Evolutionary conservation across 1,139 yeast genomes (phyloP).

Genomic region (Yamadazyma songkhlaensis): DNA sequence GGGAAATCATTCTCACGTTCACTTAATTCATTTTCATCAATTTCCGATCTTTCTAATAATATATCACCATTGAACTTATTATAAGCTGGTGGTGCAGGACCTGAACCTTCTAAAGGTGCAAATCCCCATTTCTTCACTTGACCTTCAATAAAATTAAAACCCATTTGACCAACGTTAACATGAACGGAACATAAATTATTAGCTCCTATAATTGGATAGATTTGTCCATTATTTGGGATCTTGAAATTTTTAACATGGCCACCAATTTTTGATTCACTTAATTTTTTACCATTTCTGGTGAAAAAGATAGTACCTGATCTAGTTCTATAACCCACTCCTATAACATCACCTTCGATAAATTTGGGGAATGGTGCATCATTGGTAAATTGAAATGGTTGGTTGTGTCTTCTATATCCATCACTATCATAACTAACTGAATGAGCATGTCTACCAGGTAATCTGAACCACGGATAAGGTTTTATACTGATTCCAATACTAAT

Average conservation of each 20-base stretch:
- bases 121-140: constrained; percentile 66
- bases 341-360: constrained; percentile 56
- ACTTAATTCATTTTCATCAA: constrained; percentile 47
- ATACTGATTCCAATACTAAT: constrained; percentile 47
- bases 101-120: constrained; percentile 57
- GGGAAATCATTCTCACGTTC: constrained; percentile 52
- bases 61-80: constrained; percentile 54
- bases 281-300: constrained; percentile 67
- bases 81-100: constrained; percentile 64
- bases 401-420: constrained; percentile 48
- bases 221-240: constrained; percentile 35
- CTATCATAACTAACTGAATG: constrained; percentile 52
- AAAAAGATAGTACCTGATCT: constrained; percentile 62
- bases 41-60: constrained; percentile 51
- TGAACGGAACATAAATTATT: constrained; percentile 51
- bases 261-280: constrained; percentile 64
- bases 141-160: constrained; percentile 57
- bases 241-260: constrained; percentile 58
- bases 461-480: constrained; percentile 57
- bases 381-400: constrained; percentile 46
- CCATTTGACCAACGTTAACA: constrained; percentile 57
- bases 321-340: constrained; percentile 65
- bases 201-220: constrained; percentile 54
- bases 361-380: constrained; percentile 44
- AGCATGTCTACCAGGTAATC: constrained; percentile 56